Base-by-base conservation (phyloP, 2,329 filamentous ascomycete genomes). In the Arachnopeziza araneosa region DNA sequence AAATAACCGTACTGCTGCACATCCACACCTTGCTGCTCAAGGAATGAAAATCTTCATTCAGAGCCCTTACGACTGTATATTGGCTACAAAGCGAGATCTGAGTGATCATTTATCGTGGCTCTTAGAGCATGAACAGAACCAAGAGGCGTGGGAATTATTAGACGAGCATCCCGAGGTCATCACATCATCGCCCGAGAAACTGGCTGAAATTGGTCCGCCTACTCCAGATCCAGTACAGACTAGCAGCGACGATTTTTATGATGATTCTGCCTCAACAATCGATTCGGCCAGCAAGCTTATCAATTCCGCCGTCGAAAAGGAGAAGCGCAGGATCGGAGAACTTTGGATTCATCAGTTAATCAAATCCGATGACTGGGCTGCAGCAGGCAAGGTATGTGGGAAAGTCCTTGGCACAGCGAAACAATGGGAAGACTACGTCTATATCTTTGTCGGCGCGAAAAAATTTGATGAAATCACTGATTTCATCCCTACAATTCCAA, bases 341-440 rank as follows among this genome's bases (percentile, higher is more conserved):
- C 80, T 96, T 5, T 99, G 95, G 95, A 81, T 99, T 36, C 87
- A 93, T 62, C 90, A 96, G 68, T 81, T 98, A 36, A 83, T 96
- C 36, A 83, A 87, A 44, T 80, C 83, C 0, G 81, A 84, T 9
- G 81, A 93, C 63, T 99, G 95, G 95, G 72, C 73, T 9, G 79
- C 83, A 60, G 95, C 95, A 6, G 93, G 91, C 0, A 81, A 88
- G 68, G 80, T 96, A 3, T 93, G 92, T 60, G 90, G 88, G 17
- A 91, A 88, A 69, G 93, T 97, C 0, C 79, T 99, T 1, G 86
- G 86, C 51, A 91, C 88, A 1, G 85, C 91, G 0, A 81, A 88
- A 54, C 80, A 88, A 67, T 99, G 95, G 95, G 93, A 98, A 75
- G 91, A 96, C 69, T 98, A 93, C 92, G 89, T 96, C 5, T 96